These are phyloP conservation scores for Candida tallmaniae DNA, from an alignment of 805 yeast species.

Conservation along the genomic window DNA sequence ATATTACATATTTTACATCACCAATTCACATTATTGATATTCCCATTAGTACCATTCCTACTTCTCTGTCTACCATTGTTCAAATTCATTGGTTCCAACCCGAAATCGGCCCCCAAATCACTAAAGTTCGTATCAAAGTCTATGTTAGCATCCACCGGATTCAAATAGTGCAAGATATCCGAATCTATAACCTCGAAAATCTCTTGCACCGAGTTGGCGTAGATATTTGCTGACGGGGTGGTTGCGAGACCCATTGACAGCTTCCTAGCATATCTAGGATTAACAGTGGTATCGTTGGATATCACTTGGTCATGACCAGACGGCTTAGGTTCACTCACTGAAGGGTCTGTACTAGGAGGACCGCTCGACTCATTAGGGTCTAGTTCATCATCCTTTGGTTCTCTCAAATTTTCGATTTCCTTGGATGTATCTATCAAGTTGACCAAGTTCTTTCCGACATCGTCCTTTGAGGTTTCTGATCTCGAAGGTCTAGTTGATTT, in stretches of 20 bases:
- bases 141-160: conserved; percentile 23
- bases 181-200: conserved; percentile 28
- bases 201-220: conserved; percentile 17
- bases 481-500: conserved; percentile 6
- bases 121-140: conserved; percentile 10
- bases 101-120: conserved; percentile 4
- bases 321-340: background rate
- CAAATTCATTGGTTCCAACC: conserved; percentile 3
- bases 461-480: background rate
- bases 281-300: background rate
- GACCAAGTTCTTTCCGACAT: conserved; percentile 17
- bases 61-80: background rate
- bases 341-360: background rate
- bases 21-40: conserved; percentile 1
- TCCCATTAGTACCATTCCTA: conserved; percentile 1
- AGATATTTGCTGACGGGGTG: conserved; percentile 4
- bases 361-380: background rate
- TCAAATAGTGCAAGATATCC: conserved; percentile 24
- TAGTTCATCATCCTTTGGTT: conserved; percentile 15
- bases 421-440: conserved; percentile 26
- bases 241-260: background rate
- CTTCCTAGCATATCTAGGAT: background rate
- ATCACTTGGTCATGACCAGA: background rate
- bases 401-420: conserved; percentile 27
- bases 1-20: background rate